A percentile compares a stretch with the other conserved stretches of the same genome.
phyloP scores from a whole-genome alignment of 2,329 filamentous ascomycete species.

The Fusarium paranaense region DNA sequence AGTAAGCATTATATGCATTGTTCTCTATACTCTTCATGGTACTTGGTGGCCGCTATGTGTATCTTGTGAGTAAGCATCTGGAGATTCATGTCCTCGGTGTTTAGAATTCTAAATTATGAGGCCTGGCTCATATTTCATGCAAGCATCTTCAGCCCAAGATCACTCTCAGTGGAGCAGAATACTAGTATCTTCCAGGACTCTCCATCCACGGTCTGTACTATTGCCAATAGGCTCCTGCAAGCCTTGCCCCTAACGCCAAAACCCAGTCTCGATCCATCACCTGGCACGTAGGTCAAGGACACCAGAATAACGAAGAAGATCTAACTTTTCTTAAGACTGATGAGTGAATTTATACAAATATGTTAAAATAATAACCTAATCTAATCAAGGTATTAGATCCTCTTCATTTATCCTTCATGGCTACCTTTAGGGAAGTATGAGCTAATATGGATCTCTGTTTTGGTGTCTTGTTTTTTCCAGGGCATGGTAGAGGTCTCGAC shows the following conservation, averaged over 20 bases:
- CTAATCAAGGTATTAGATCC: neutral
- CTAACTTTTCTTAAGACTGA: neutral
- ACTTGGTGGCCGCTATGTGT: neutral
- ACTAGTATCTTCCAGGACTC: neutral
- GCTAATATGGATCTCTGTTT: neutral
- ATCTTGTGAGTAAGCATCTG: neutral
- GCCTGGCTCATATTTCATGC: neutral
- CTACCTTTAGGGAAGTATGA: neutral
- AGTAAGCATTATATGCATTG: neutral
- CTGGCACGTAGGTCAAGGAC: neutral
- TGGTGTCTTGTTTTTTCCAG: neutral
- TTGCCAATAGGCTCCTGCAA: neutral
- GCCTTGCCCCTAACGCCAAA: neutral
- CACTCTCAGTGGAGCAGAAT: neutral
- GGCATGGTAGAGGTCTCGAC: neutral
- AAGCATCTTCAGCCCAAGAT: neutral
- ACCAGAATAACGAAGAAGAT: neutral
- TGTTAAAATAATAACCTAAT: neutral
- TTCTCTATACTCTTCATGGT: too few species aligned
- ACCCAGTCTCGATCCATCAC: neutral
- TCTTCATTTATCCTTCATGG: neutral
- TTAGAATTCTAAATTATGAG: neutral
- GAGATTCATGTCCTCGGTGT: neutral
- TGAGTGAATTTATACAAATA: neutral
- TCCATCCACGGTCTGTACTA: neutral